A percentile compares a stretch with the other conserved stretches of the same genome.
phyloP scores from a whole-genome alignment of 805 yeast genomes.

The Candida coquimbonensis region DNA sequence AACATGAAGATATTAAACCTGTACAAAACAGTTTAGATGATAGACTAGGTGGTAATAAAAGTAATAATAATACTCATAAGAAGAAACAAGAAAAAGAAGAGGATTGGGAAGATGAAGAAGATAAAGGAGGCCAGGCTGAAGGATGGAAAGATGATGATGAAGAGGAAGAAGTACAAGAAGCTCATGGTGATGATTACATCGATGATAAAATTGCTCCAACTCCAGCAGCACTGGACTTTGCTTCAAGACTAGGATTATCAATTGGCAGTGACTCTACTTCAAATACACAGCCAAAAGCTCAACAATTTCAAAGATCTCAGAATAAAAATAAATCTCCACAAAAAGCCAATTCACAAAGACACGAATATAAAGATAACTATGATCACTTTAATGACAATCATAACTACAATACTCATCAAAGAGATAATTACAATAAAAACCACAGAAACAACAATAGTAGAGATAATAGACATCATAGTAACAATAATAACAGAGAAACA shows the following conservation, averaged over 20 bases:
- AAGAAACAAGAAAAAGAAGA: no score
- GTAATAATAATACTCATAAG: no score
- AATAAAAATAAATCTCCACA: no score
- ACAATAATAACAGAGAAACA: background rate
- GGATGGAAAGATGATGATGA: conserved; percentile 11
- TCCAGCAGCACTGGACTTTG: conserved; percentile 16
- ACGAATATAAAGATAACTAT: no score
- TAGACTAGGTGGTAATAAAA: no score
- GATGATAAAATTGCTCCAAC: conserved; percentile 14
- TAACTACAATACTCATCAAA: background rate
- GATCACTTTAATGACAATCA: conserved; percentile 4
- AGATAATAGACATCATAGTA: background rate
- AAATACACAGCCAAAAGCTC: background rate
- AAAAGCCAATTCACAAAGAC: no score
- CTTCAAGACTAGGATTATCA: conserved; percentile 18
- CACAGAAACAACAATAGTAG: background rate
- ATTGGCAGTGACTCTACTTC: background rate
- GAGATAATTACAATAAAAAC: conserved; percentile 5
- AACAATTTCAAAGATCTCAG: no score
- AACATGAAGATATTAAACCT: no score
- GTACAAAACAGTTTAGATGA: no score
- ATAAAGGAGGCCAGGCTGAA: background rate
- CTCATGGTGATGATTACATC: conserved; percentile 1
- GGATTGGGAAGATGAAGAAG: no score
- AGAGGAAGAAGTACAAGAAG: background rate